Conservation (phyloP, 768 basidiomycete species). For the Podaxis pistillaris region DNA sequence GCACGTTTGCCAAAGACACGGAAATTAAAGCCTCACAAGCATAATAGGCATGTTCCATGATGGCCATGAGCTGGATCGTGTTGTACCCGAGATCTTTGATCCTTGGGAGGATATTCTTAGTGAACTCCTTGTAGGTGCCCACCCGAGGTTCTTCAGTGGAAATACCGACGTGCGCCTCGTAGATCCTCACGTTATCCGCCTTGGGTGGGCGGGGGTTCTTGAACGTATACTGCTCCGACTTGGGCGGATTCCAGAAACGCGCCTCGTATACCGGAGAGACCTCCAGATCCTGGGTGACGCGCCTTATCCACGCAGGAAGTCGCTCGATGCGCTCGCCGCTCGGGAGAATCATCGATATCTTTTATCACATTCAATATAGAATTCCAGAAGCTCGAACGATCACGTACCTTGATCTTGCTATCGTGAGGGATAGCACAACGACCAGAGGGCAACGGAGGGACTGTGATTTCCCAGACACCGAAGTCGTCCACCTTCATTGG, state of each 20-base stretch:
- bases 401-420: constrained; percentile 84
- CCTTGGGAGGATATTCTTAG: constrained; percentile 74
- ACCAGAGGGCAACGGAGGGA: constrained; percentile 68
- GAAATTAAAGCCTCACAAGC: constrained; percentile 63
- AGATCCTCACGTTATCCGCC: constrained; percentile 73
- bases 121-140: constrained; percentile 96
- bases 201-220: constrained; percentile 73
- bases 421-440: constrained; percentile 88
- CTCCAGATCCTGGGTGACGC: constrained; percentile 90
- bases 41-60: constrained; percentile 98
- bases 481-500: constrained; percentile 82
- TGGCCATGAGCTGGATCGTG: constrained; percentile 95
- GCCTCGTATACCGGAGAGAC: constrained; percentile 94
- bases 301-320: constrained; percentile 89
- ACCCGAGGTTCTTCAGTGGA: constrained; percentile 85
- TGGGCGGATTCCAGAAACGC: constrained; percentile 97
- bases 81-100: constrained; percentile 95
- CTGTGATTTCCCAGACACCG: constrained; percentile 85
- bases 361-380: not conserved
- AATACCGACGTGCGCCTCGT: constrained; percentile 98
- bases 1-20: not conserved
- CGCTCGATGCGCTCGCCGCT: constrained; percentile 83
- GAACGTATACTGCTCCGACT: constrained; percentile 70
- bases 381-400: not conserved
- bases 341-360: constrained; percentile 93